These are phyloP conservation scores for Beauveria australis DNA, from an alignment of 2,329 filamentous ascomycete genomes.

Conservation along the genomic window DNA sequence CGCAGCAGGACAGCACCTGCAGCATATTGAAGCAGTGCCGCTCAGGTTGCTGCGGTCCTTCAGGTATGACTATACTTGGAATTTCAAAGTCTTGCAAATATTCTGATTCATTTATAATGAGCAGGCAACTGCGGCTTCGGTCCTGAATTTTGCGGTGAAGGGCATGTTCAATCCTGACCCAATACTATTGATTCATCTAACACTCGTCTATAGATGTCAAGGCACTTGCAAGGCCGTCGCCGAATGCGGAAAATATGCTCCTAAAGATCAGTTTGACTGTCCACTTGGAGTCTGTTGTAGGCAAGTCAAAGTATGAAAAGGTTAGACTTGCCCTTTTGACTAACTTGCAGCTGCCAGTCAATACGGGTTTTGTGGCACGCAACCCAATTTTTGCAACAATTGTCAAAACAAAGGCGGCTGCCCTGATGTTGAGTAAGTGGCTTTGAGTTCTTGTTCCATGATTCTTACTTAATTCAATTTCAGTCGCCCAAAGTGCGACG, in stretches of 20 bases:
- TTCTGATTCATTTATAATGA: not conserved
- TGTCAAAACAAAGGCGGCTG: slow-evolving; percentile 14
- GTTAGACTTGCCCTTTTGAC: not conserved
- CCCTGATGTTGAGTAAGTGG: not conserved
- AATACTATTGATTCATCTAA: not conserved
- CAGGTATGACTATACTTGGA: not conserved
- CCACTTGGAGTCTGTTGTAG: slow-evolving; percentile 13
- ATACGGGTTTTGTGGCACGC: slow-evolving; percentile 10
- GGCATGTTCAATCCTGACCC: not conserved
- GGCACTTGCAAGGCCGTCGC: slow-evolving; percentile 12
- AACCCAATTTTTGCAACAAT: slow-evolving; percentile 17
- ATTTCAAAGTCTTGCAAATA: no score
- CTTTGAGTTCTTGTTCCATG: no score
- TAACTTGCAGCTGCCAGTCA: not conserved
- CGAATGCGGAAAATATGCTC: slow-evolving; percentile 13
- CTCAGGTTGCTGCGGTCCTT: not conserved
- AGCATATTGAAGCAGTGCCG: not conserved
- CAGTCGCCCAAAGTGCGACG: slow-evolving; percentile 1
- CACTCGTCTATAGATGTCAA: not conserved
- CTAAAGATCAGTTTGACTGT: not conserved
- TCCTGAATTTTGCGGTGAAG: not conserved
- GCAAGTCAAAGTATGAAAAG: not conserved
- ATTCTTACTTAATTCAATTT: not conserved
- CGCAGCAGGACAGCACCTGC: not conserved
- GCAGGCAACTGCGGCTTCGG: not conserved